phyloP scores from a whole-genome alignment of 2,329 filamentous ascomycete species.

The Xylariaceae sp. region DNA sequence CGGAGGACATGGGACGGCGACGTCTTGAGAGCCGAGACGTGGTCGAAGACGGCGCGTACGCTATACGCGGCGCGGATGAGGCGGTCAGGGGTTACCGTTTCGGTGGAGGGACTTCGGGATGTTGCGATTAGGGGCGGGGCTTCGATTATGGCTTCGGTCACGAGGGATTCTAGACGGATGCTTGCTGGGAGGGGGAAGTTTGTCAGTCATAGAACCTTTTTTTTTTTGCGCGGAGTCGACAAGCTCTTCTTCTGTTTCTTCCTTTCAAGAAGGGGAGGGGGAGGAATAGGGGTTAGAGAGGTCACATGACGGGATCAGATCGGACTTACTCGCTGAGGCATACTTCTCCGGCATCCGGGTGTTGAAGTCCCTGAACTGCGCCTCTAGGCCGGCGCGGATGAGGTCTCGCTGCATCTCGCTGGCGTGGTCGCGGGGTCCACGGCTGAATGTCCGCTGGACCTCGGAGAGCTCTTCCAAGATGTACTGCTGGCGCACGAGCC shows the following conservation, averaged over 20 bases:
- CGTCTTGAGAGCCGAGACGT: slow-evolving; percentile 21
- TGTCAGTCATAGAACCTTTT: not conserved
- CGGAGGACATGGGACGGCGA: slow-evolving; percentile 26
- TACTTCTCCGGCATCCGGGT: slow-evolving; percentile 32
- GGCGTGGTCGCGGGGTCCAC: slow-evolving; percentile 21
- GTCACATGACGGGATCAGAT: not conserved
- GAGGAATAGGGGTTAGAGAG: not conserved
- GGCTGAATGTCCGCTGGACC: slow-evolving; percentile 26
- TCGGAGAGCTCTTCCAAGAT: slow-evolving; percentile 36
- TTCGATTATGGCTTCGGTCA: slow-evolving; percentile 37
- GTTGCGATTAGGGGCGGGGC: slow-evolving; percentile 35
- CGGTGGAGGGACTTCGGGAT: not conserved
- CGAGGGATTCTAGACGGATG: slow-evolving; percentile 32
- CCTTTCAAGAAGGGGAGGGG: not conserved
- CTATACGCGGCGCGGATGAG: slow-evolving; percentile 22
- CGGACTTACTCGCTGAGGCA: slow-evolving; percentile 23
- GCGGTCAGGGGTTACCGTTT: slow-evolving; percentile 20
- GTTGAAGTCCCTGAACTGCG: slow-evolving; percentile 41
- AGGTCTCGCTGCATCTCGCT: slow-evolving; percentile 39
- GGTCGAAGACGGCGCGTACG: slow-evolving; percentile 32
- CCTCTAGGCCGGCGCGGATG: slow-evolving; percentile 43
- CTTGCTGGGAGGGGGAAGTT: slow-evolving; percentile 24
- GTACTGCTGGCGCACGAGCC: slow-evolving; percentile 38
- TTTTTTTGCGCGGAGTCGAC: not conserved
- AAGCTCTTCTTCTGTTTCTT: too few species aligned